Conservation (phyloP, 345 rosid genomes). For the Salix brachista region DNA sequence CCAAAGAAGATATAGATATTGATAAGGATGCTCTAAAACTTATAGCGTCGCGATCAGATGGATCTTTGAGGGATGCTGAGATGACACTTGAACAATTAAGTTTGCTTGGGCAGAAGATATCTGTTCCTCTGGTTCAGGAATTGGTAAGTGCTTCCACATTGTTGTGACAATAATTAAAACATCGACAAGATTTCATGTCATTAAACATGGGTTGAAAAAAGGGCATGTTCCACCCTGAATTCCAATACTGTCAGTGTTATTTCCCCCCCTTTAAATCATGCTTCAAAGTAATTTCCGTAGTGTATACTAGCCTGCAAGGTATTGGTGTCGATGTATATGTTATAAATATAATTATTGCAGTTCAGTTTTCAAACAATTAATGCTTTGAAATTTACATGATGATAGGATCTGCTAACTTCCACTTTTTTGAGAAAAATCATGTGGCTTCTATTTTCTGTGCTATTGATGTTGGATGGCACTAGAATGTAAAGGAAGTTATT, state of each 20-base stretch:
- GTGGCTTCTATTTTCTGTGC: not conserved
- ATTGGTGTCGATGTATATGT: not conserved
- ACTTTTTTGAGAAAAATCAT: not conserved
- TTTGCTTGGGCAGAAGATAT: slow-evolving; percentile 84
- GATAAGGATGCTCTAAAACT: slow-evolving; percentile 80
- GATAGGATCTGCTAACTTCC: not conserved
- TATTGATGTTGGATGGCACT: not conserved
- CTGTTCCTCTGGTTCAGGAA: slow-evolving; percentile 85
- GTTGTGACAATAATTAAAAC: not conserved
- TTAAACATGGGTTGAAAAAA: not conserved
- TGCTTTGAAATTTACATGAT: not conserved
- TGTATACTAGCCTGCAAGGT: not conserved
- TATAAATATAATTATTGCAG: not conserved
- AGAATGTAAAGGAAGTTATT: not conserved
- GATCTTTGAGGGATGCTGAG: slow-evolving; percentile 91
- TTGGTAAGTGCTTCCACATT: slow-evolving; percentile 49
- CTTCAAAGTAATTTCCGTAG: not conserved
- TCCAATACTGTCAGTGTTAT: not conserved
- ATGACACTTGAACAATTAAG: slow-evolving; percentile 95
- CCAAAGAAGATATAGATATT: slow-evolving; percentile 65
- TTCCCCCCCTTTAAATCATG: not conserved
- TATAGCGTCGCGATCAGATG: slow-evolving; percentile 94
- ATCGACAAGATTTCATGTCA: not conserved
- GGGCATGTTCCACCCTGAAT: not conserved
- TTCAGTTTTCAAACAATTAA: not conserved